phyloP scores from a whole-genome alignment of 2,329 filamentous ascomycete species.

The Colletotrichum tropicicola region DNA sequence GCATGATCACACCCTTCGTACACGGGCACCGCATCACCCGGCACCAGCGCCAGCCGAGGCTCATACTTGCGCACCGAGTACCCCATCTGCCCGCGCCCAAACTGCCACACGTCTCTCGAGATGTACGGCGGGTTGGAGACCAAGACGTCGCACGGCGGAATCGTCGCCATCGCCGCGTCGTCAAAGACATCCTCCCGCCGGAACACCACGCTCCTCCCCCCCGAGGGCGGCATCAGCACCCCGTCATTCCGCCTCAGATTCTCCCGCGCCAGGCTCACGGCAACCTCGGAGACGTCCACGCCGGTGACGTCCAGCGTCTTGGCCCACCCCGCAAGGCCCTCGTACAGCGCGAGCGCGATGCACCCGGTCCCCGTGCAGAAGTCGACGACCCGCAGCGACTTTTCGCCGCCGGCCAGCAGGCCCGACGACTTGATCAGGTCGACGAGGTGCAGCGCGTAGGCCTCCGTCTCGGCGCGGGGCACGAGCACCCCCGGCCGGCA shows the following conservation, averaged over 20 bases:
- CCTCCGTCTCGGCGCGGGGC: conserved; percentile 81
- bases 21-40: conserved; percentile 40
- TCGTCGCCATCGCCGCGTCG: conserved; percentile 43
- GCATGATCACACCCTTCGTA: conserved; percentile 46
- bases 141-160: conserved; percentile 68
- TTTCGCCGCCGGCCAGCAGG: neutral
- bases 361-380: conserved; percentile 93
- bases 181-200: conserved; percentile 58
- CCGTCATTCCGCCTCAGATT: conserved; percentile 68
- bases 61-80: conserved; percentile 87
- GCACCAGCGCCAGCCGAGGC: conserved; percentile 81
- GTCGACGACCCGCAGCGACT: conserved; percentile 76
- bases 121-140: conserved; percentile 95
- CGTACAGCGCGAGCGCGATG: conserved; percentile 80
- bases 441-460: conserved; percentile 68
- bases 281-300: conserved; percentile 75
- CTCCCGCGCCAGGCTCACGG: conserved; percentile 69
- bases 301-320: conserved; percentile 65
- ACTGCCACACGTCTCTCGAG: conserved; percentile 60
- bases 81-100: conserved; percentile 52
- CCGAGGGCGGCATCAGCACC: conserved; percentile 30
- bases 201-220: conserved; percentile 51
- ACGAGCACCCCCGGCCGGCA: conserved; percentile 85
- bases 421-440: conserved; percentile 42
- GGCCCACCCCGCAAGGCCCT: conserved; percentile 59